These are phyloP conservation scores for Elongisporangium anandrum DNA, from an alignment of 352 stramenopile genomes.

Conservation along the genomic window DNA sequence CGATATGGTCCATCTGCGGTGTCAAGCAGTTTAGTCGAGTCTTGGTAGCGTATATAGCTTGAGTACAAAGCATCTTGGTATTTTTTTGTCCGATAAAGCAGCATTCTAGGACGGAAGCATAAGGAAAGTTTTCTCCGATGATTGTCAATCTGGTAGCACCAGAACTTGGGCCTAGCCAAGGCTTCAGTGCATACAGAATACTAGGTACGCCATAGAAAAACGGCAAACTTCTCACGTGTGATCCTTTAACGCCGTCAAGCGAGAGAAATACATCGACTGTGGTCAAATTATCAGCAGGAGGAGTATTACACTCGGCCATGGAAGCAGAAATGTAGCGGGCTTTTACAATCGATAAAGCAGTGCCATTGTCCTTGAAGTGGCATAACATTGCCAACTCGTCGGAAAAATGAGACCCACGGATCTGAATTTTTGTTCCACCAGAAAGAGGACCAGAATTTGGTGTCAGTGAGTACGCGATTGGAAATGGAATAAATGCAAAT, in stretches of 20 bases:
- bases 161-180: conserved; percentile 31
- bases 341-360: neutral
- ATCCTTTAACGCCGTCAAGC: conserved; percentile 18
- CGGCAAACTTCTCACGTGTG: conserved; percentile 11
- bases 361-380: conserved; percentile 16
- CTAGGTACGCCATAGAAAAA: conserved; percentile 32
- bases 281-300: conserved; percentile 10
- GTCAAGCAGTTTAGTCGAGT: conserved; percentile 12
- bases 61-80: neutral
- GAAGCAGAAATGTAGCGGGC: conserved; percentile 17
- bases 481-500: conserved; percentile 49
- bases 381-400: conserved; percentile 20
- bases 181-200: conserved; percentile 33
- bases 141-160: conserved; percentile 27
- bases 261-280: conserved; percentile 17
- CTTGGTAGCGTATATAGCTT: neutral
- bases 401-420: conserved; percentile 25
- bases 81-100: conserved; percentile 26
- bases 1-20: conserved; percentile 12
- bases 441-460: conserved; percentile 24
- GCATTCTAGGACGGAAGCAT: conserved; percentile 33
- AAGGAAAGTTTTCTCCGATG: conserved; percentile 40
- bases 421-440: conserved; percentile 25
- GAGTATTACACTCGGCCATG: conserved; percentile 16
- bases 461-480: conserved; percentile 36